Base-by-base conservation (phyloP, 2,329 filamentous ascomycete species). In the Penicillium sp. region DNA sequence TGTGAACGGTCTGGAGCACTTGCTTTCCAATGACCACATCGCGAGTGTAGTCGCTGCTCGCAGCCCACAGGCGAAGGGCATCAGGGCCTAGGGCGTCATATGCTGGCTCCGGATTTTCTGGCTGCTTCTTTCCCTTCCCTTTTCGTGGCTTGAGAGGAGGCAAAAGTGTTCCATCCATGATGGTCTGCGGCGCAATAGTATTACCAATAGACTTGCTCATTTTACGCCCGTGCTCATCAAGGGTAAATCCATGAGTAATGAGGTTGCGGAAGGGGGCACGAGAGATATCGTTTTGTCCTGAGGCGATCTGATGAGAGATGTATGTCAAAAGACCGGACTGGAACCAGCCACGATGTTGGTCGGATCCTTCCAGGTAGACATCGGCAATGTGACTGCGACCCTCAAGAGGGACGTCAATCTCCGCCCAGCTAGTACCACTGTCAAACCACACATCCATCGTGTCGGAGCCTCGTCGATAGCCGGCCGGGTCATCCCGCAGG, bases 401-500 rank as follows among this genome's bases (percentile, higher is more conserved):
- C 48, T 70, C 70, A 8, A 68, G 71, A 28, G 76, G 75, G 3
- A 67, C 63, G 58, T 75, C 72, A 38, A 85, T 78, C 38, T 80
- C 79, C 2, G 85, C 90, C 95, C 95, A 99, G 71, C 92, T 97
- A 53, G 91, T 97, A 6, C 95, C 95, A 67, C 95, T 98, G 75
- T 99, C 95, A 69, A 99, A 99, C 95, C 95, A 99, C 10, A 99
- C 95, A 75, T 99, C 95, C 95, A 99, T 99, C 0, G 95, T 99
- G 71, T 99, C 95, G 46, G 83, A 91, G 14, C 94, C 94, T 64
- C 95, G 89, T 52, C 85, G 82, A 72, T 89, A 95, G 5, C 79
- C 75, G 4, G 67, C 70, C 8, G 71, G 57, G 14, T 82, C 79
- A 35, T 76, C 75, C 46, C 79, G 78, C 1, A 97, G 80, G 10